Evolutionary conservation across 257 asterid species (phyloP).

Genomic region (Solanum sejunctum): DNA sequence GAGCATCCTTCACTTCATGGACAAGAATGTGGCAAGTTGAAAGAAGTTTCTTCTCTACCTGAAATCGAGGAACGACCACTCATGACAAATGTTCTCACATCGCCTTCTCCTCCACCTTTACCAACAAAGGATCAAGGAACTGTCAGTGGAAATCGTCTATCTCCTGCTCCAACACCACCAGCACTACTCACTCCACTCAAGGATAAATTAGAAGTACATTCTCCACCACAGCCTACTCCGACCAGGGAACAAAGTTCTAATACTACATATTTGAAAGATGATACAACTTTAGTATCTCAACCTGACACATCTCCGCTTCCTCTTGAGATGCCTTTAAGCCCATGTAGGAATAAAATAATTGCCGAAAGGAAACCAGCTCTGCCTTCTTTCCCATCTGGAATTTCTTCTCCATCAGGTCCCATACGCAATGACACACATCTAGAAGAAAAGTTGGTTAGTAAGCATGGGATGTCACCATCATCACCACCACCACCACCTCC

Average conservation of each 20-base stretch:
- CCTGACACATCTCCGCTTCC: background rate
- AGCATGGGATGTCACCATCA: slow-evolving; percentile 1
- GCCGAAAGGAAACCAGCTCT: slow-evolving; percentile 3
- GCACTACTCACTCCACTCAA: slow-evolving; percentile 20
- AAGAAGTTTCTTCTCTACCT: slow-evolving; percentile 10
- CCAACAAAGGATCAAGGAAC: slow-evolving; percentile 18
- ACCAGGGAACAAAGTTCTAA: background rate
- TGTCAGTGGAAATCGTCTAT: slow-evolving; percentile 7
- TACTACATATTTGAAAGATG: background rate
- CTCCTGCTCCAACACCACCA: slow-evolving; percentile 5
- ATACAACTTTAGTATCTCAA: background rate
- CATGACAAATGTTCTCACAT: slow-evolving; percentile 11
- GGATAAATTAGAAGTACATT: slow-evolving; percentile 16
- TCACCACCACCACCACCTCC: slow-evolving; percentile 12
- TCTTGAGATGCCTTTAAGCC: background rate
- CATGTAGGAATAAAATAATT: background rate
- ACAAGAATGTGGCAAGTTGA: slow-evolving; percentile 7
- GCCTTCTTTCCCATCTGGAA: background rate
- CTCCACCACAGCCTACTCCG: slow-evolving; percentile 1
- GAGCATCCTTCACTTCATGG: slow-evolving; percentile 6
- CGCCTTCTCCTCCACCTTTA: slow-evolving; percentile 8
- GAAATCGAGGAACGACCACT: slow-evolving; percentile 15
- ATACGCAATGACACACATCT: background rate
- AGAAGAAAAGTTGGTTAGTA: background rate
- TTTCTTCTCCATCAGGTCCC: background rate